phyloP scores from a whole-genome alignment of 106 monocot genomes.

The Amphibolis antarctica region DNA sequence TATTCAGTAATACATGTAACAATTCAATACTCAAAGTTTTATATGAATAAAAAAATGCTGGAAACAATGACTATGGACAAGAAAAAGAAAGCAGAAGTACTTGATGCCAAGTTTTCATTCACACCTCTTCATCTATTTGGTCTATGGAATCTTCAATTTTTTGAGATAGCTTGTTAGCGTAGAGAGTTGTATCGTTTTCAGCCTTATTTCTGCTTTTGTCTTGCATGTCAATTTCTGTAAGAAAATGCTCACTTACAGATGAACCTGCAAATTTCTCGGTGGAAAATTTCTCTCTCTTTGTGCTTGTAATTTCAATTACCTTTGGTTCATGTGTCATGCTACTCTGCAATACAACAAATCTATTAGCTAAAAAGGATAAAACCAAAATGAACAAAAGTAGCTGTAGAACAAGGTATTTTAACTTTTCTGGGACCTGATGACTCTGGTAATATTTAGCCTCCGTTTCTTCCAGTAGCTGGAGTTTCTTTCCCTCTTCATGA shows the following conservation, averaged over 20 bases:
- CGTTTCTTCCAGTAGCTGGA: background rate
- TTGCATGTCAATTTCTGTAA: too few relatives aligned
- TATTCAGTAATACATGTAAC: too few relatives aligned
- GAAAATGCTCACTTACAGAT: background rate
- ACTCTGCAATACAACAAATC: background rate
- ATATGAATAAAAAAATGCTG: too few relatives aligned
- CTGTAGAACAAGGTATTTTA: background rate
- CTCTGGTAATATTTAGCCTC: background rate
- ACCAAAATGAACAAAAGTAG: background rate
- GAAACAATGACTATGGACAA: too few relatives aligned
- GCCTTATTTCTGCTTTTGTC: too few relatives aligned
- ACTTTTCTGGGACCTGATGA: background rate
- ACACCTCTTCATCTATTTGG: too few relatives aligned
- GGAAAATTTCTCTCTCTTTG: background rate
- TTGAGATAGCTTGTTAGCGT: too few relatives aligned
- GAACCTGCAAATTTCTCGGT: background rate
- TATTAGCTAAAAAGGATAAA: background rate
- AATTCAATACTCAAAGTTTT: too few relatives aligned
- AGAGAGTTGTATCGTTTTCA: too few relatives aligned
- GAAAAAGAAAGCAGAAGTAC: too few relatives aligned
- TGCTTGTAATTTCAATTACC: background rate
- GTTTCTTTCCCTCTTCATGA: background rate
- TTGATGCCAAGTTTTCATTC: too few relatives aligned
- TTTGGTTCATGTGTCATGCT: background rate
- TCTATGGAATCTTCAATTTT: too few relatives aligned